Conservation (phyloP, 441 rosid species). For the Gossypium schwendimanii region DNA sequence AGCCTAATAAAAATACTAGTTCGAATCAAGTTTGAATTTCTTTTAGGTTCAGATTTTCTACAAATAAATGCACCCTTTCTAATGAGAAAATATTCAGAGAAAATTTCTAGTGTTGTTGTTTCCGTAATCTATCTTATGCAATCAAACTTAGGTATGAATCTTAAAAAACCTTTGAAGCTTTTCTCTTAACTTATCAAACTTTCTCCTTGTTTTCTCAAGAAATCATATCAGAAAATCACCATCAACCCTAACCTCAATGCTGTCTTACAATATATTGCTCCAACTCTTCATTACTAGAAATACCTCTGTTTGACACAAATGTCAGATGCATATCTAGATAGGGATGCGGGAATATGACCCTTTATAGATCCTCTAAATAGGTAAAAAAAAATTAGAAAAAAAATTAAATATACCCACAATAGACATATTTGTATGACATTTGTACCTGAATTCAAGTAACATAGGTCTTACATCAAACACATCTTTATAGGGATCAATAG, state of each 20-base stretch:
- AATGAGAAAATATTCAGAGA: neutral
- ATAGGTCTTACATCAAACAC: neutral
- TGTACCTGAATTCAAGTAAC: neutral
- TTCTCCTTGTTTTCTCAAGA: neutral
- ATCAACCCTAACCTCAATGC: neutral
- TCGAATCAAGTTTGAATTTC: neutral
- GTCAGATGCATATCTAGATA: neutral
- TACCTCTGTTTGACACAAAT: neutral
- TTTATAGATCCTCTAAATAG: neutral
- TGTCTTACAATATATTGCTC: neutral
- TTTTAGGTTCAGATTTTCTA: neutral
- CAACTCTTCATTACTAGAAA: neutral
- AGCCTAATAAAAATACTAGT: neutral
- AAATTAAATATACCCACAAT: no score
- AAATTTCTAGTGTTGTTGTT: neutral
- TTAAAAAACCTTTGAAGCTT: neutral
- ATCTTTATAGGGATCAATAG: neutral
- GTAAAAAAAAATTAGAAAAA: neutral
- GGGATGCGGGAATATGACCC: neutral
- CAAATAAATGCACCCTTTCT: neutral
- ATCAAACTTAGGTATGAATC: neutral
- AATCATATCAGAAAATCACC: neutral
- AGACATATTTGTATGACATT: neutral
- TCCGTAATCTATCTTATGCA: neutral
- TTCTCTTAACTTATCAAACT: neutral